Conservation (phyloP, 1,284 basidiomycete genomes). For the Chalciporus sp. region DNA sequence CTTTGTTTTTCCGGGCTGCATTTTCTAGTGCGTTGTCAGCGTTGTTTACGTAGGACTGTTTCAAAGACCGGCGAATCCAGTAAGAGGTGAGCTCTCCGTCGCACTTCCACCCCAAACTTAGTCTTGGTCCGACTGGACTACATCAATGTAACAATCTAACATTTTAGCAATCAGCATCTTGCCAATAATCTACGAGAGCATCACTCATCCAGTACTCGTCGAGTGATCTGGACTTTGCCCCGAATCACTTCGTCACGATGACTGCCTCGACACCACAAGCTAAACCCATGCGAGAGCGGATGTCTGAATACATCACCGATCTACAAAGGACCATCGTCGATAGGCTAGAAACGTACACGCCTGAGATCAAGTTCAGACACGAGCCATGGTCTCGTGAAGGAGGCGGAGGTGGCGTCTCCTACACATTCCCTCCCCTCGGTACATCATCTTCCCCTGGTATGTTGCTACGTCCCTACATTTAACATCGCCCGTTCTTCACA, state of each 20-base stretch:
- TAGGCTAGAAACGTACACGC: conserved; percentile 78
- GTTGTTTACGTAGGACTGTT: too few species aligned
- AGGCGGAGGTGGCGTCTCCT: conserved; percentile 85
- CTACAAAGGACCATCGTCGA: conserved; percentile 85
- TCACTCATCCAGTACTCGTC: too few species aligned
- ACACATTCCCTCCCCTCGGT: conserved; percentile 72
- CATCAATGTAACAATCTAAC: too few species aligned
- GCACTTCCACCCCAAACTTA: too few species aligned
- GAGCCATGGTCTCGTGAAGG: conserved; percentile 84
- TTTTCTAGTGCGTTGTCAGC: too few species aligned
- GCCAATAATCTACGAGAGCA: too few species aligned
- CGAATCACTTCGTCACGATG: neutral
- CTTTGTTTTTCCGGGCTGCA: neutral
- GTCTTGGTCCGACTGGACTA: too few species aligned
- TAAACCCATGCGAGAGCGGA: conserved; percentile 15
- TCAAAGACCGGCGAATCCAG: too few species aligned
- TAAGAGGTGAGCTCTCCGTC: too few species aligned
- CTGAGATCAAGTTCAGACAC: conserved; percentile 72
- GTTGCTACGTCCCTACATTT: neutral
- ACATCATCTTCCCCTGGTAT: neutral
- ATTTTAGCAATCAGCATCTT: too few species aligned
- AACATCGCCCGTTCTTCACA: too few species aligned
- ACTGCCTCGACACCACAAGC: neutral
- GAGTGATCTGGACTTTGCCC: too few species aligned
- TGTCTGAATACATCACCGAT: conserved; percentile 59